Conservation (phyloP, 495 filamentous ascomycete genomes). For the Penicillium waksmanii region DNA sequence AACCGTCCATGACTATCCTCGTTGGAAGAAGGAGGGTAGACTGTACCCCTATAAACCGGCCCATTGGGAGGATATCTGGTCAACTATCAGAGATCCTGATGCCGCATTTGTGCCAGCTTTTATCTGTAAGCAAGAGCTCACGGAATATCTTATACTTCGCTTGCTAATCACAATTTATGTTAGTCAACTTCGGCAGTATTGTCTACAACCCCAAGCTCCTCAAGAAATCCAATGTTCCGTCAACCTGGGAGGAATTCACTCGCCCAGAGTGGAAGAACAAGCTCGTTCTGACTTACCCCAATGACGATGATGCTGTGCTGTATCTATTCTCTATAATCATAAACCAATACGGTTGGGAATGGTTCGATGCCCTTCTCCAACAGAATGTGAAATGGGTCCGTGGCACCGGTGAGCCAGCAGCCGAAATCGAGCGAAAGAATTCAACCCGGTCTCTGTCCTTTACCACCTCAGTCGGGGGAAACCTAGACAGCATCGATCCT, state of each 20-base stretch:
- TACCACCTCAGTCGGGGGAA: not conserved
- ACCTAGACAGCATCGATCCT: not conserved
- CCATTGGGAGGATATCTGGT: not conserved
- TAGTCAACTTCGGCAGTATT: constrained; percentile 2
- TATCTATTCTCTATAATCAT: constrained; percentile 2
- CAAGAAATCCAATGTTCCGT: not conserved
- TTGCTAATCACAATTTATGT: not conserved
- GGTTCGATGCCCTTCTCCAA: not conserved
- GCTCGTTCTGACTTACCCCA: constrained; percentile 2
- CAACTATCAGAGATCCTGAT: not conserved
- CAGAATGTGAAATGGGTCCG: constrained; percentile 11
- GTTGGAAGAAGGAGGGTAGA: not conserved
- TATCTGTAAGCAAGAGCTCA: not conserved
- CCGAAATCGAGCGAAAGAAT: not conserved
- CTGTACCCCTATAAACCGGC: constrained; percentile 8
- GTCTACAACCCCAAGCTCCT: constrained; percentile 1
- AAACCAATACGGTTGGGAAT: constrained; percentile 3
- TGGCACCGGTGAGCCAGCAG: constrained; percentile 6
- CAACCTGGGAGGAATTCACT: not conserved
- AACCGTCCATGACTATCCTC: not conserved
- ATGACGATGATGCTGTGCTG: constrained; percentile 5
- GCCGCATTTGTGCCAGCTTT: not conserved
- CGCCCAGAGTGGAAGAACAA: constrained; percentile 5
- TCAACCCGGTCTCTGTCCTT: not conserved
- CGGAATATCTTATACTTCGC: not conserved